Base-by-base conservation (phyloP, 257 asterid species). In the Anisodus tanguticus region DNA sequence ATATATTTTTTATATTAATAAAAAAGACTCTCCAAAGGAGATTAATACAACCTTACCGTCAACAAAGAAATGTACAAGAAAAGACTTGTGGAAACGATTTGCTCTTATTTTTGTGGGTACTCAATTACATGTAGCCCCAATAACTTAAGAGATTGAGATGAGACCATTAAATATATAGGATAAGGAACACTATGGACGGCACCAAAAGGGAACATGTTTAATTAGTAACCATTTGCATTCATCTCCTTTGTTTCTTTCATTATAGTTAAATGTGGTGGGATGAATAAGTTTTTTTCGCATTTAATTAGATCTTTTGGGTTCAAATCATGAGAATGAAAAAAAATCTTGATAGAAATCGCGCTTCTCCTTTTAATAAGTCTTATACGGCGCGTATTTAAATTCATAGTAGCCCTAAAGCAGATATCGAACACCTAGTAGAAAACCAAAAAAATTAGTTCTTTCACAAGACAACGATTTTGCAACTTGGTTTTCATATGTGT, bases 81-180 rank as follows among this genome's bases (percentile, higher is more conserved):
- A 22, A 51, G 81, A 76, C 47, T 26, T 51, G 15, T 74, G 19
- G 60, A 49, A 51, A 54, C 1, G 55, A 76, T 76, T 51, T 76
- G 63, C 19, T 76, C 63, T 76, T 76, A 12, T 26, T 51, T 76
- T 12, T 76, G 62, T 51, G 81, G 26, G 81, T 51, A 76, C 81
- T 76, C 81, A 76, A 76, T 76, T 76, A 51, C 63, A 22, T 51
- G 63, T 76, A 76, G 63, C 81, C 81, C 81, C 81, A 76, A 22
- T 76, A 76, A 76, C 81, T 76, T 76, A 39, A 6, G 22, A 76
- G 81, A 76, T 76, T 76, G 63, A 49, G 63, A 76, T 12, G 63
- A 51, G 81, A 12, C 63, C 81, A 22, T 6, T 76, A 51, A 76
- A 49, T 49, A 68, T 49, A 51, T 51, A 51, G 26, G 81, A 76